Evolutionary conservation across 164 flowering plant genomes (phyloP), one percentile per base, ranked within the genome.

Genomic region (Chloranthus sessilifolius): DNA sequence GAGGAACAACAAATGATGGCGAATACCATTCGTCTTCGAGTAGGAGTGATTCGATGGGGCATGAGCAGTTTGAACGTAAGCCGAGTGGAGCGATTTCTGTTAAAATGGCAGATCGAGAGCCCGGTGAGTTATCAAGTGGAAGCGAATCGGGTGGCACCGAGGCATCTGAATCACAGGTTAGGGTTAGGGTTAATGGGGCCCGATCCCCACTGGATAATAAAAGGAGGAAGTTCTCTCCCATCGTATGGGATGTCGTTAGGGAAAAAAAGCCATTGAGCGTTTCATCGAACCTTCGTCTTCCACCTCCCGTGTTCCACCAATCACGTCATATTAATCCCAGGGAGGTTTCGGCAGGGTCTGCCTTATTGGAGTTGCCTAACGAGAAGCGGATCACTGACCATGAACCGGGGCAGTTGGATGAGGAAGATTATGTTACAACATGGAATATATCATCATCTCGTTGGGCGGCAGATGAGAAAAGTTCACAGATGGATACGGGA

Each of bases 41-140:
- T 31, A 63, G 60, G 50, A 74, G 83, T 67, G 74, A 62, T 54
- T 78, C 84, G n/a, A n/a, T n/a, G n/a, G n/a, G n/a, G n/a, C n/a
- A n/a, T n/a, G n/a, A n/a, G n/a, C n/a, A n/a, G n/a, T n/a, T n/a
- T n/a, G n/a, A n/a, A n/a, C 42, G 54, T 16, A 22, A n/a, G n/a
- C n/a, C n/a, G n/a, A n/a, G n/a, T n/a, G n/a, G n/a, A n/a, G n/a
- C n/a, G n/a, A n/a, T 55, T 49, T 52, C 69, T 2, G 66, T 48
- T 28, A 76, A 70, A 43, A 52, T 53, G 15, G 58, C 59, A 3
- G 96, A 88, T 25, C 67, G 79, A 38, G 98, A 91, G 65, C 95
- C 90, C 0, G 98, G 96, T 47, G 98, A 91, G 60, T 60, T 91
- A 58, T 88, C 96, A 0, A 85, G 94, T 69, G 96, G 88, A 48